Conservation (phyloP, 768 basidiomycete genomes). For the Russula emetica region DNA sequence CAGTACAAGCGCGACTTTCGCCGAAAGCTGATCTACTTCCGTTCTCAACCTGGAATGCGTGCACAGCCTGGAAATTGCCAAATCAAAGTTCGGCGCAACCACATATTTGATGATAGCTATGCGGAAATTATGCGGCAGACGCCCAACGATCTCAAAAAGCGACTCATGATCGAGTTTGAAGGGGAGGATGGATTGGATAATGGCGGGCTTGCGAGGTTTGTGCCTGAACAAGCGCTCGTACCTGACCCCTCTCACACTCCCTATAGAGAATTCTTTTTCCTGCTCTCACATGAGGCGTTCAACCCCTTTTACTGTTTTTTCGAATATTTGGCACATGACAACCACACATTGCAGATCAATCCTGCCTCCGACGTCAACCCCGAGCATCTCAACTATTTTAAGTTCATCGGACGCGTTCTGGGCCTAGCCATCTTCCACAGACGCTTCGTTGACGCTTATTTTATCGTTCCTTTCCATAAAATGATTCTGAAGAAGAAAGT, state of each 20-base stretch:
- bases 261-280: constrained; percentile 98
- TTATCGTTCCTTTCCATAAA: too few species aligned
- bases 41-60: constrained; percentile 96
- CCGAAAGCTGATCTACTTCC: constrained; percentile 96
- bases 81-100: constrained; percentile 95
- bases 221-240: constrained; percentile 17
- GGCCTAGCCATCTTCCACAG: too few species aligned
- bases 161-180: constrained; percentile 99
- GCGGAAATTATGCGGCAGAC: constrained; percentile 99
- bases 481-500: too few species aligned
- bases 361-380: constrained; percentile 98
- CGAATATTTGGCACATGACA: constrained; percentile 99
- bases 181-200: constrained; percentile 99
- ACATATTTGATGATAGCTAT: constrained; percentile 99
- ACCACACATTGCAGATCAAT: constrained; percentile 99
- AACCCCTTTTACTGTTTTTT: constrained; percentile 99
- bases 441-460: too few species aligned
- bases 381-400: constrained; percentile 51
- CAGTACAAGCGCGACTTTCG: constrained; percentile 99
- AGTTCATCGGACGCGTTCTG: too few species aligned
- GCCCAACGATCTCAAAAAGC: constrained; percentile 96
- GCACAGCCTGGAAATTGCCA: constrained; percentile 98
- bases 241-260: background rate
- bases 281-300: constrained; percentile 99
- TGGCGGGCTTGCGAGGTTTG: constrained; percentile 91